Conservation (phyloP, 2,329 filamentous ascomycete species). For the Eurotiales sp. region DNA sequence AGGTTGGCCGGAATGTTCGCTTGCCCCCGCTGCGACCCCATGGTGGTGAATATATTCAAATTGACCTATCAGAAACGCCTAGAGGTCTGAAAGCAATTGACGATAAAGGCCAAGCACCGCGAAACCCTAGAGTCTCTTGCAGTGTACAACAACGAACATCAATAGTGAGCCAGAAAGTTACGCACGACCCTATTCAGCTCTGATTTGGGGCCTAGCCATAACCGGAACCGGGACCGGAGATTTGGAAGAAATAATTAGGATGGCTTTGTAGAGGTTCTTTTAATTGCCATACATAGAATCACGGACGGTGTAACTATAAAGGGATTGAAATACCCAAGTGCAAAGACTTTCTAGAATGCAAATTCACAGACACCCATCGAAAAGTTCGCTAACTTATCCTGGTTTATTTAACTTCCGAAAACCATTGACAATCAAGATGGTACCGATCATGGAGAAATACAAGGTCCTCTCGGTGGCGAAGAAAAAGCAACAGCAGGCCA, state of each 20-base stretch:
- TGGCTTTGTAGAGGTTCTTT: neutral
- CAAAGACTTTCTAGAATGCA: neutral
- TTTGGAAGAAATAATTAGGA: neutral
- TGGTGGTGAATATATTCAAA: too few relatives aligned
- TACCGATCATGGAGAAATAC: neutral
- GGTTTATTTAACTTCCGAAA: neutral
- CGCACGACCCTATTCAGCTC: too few relatives aligned
- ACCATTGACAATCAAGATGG: neutral
- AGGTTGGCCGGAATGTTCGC: too few relatives aligned
- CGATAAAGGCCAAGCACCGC: too few relatives aligned
- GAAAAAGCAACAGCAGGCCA: neutral
- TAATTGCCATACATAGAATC: too few relatives aligned
- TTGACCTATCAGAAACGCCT: too few relatives aligned
- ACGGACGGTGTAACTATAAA: neutral
- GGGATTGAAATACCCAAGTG: neutral
- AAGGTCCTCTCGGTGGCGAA: constrained; percentile 1
- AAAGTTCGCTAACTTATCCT: neutral
- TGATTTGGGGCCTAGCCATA: too few relatives aligned
- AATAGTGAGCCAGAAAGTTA: too few relatives aligned
- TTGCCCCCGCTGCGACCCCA: too few relatives aligned
- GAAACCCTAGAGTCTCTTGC: too few relatives aligned
- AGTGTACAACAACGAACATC: too few relatives aligned
- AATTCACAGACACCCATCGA: neutral
- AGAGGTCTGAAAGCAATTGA: too few relatives aligned
- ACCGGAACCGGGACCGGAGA: constrained; percentile 9